Percentiles rank a stretch among this genome's conserved stretches.
phyloP scores from a whole-genome alignment of 331 rosid genomes.

The Erythrophleum ivorense region DNA sequence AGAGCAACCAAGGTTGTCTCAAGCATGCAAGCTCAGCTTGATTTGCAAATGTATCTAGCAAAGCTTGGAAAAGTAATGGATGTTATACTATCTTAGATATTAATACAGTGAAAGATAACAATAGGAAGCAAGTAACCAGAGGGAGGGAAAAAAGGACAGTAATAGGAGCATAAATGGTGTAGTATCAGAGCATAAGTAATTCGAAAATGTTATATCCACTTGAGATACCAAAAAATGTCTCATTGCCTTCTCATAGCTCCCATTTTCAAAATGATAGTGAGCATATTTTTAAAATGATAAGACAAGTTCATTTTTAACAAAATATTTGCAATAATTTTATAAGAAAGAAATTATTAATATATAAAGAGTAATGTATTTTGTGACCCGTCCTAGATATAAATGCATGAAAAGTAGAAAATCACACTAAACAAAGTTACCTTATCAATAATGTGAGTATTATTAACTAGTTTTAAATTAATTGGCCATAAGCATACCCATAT shows the following conservation, averaged over 20 bases:
- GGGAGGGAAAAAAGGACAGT: no score
- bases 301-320: slow-evolving; percentile 39
- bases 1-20: slow-evolving; percentile 96
- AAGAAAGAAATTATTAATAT: slow-evolving; percentile 33
- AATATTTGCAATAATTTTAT: slow-evolving; percentile 17
- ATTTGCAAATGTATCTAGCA: slow-evolving; percentile 89
- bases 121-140: background rate
- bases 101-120: slow-evolving; percentile 8
- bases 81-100: slow-evolving; percentile 8
- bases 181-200: slow-evolving; percentile 59
- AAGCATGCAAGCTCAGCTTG: slow-evolving; percentile 99
- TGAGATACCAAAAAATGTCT: slow-evolving; percentile 93
- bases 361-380: slow-evolving; percentile 15
- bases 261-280: slow-evolving; percentile 92
- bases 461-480: background rate
- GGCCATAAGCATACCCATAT: slow-evolving; percentile 1
- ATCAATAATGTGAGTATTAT: slow-evolving; percentile 9
- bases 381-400: slow-evolving; percentile 21
- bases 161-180: no score
- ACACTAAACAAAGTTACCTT: slow-evolving; percentile 15
- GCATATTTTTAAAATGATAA: slow-evolving; percentile 71
- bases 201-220: slow-evolving; percentile 60
- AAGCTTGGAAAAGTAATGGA: slow-evolving; percentile 57
- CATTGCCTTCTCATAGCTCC: slow-evolving; percentile 96
- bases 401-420: slow-evolving; percentile 10